Conservation (phyloP, 2,329 filamentous ascomycete genomes). For the Eutypa lata region DNA sequence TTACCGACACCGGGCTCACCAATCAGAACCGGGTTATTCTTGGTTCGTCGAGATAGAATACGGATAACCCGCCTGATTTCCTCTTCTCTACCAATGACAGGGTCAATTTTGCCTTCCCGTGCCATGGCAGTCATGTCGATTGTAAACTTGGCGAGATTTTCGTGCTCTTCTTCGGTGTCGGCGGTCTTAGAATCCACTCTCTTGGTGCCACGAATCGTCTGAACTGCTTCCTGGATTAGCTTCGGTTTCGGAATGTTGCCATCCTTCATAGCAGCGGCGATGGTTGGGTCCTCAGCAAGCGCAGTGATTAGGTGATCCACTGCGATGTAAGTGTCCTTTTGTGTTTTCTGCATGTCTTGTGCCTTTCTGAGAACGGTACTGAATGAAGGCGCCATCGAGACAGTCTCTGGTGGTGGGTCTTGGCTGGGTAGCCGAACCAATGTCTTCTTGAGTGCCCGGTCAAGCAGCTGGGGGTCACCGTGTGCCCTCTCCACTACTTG, state of each 20-base stretch:
- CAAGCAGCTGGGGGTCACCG: slow-evolving; percentile 85
- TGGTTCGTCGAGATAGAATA: slow-evolving; percentile 88
- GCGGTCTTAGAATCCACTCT: slow-evolving; percentile 95
- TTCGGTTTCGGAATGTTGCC: slow-evolving; percentile 90
- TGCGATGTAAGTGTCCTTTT: slow-evolving; percentile 92
- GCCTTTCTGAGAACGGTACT: slow-evolving; percentile 79
- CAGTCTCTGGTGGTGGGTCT: slow-evolving; percentile 87
- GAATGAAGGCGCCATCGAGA: slow-evolving; percentile 79
- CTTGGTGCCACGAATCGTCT: slow-evolving; percentile 87
- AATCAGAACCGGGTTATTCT: slow-evolving; percentile 98
- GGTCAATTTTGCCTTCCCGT: slow-evolving; percentile 94
- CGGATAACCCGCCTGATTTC: slow-evolving; percentile 90
- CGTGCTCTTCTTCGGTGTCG: slow-evolving; percentile 86
- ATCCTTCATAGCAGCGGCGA: slow-evolving; percentile 75
- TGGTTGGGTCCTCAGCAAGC: slow-evolving; percentile 71
- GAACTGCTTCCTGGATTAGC: slow-evolving; percentile 84
- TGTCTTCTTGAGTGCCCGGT: slow-evolving; percentile 85
- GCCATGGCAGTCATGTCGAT: slow-evolving; percentile 98
- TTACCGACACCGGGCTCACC: slow-evolving; percentile 98
- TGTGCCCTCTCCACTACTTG: slow-evolving; percentile 93
- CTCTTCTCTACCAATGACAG: slow-evolving; percentile 93
- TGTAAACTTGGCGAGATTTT: slow-evolving; percentile 96
- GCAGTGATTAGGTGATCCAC: slow-evolving; percentile 91
- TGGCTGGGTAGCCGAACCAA: slow-evolving; percentile 90
- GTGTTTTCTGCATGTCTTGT: slow-evolving; percentile 89